Percentiles rank a stretch among this genome's conserved stretches.
Evolutionary conservation across 805 yeast species (phyloP).

Genomic region (Saccharomycopsis oosterbeekiorum): DNA sequence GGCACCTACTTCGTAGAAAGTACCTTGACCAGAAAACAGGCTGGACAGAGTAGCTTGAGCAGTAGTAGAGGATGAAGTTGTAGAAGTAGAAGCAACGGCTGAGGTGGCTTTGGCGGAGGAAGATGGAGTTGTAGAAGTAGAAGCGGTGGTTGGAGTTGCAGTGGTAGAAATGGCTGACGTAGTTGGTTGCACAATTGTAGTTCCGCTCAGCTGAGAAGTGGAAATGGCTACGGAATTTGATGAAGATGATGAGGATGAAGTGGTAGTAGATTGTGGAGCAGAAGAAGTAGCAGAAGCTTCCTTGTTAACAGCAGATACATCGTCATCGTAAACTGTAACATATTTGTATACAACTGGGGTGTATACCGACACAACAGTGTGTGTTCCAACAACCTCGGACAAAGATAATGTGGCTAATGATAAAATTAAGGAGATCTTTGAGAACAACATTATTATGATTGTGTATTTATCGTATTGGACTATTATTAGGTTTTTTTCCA

Average conservation of each 20-base stretch:
- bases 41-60: background rate
- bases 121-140: background rate
- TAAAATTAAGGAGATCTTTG: background rate
- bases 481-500: background rate
- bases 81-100: slow-evolving; percentile 20
- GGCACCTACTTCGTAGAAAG: slow-evolving; percentile 26
- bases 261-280: background rate
- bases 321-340: background rate
- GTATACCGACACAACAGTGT: background rate
- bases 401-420: background rate
- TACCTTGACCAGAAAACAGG: slow-evolving; percentile 25
- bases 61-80: slow-evolving; percentile 18
- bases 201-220: background rate
- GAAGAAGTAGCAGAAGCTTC: background rate
- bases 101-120: background rate
- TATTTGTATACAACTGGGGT: background rate
- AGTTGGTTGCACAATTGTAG: background rate
- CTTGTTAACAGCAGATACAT: background rate
- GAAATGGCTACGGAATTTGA: background rate
- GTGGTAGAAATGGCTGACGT: slow-evolving; percentile 1
- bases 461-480: background rate
- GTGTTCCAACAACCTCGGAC: background rate
- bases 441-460: background rate
- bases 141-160: background rate
- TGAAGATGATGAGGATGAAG: background rate